Base-by-base conservation (phyloP, 768 basidiomycete species). In the Calocybe indica region DNA sequence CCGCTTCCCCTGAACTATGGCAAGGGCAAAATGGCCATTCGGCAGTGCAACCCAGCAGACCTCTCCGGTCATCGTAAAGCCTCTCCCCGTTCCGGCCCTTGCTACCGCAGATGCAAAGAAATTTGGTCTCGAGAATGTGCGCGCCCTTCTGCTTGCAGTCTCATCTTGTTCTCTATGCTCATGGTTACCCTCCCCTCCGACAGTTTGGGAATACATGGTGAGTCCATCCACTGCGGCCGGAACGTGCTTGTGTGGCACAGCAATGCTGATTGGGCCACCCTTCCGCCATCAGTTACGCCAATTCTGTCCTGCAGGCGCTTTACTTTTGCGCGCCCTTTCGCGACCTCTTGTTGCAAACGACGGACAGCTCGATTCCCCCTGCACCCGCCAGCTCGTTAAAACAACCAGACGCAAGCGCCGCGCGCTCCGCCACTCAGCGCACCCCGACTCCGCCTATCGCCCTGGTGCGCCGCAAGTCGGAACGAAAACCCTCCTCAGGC, bases 131-230 rank as follows among this genome's bases (percentile, higher is more conserved):
- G 95, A 96, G 75, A 98, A 98, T 65, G 92, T 94, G 64, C 60
- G 92, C 79, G 13, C 14, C 39, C 36, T 39, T 42, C 28, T 22
- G 4, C 45, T n/a, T 40, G 40, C 44, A 10, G 51, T 29, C 5
- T 43, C 30, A 33, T 36, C 13, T 40, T 14, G 9, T 43, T 32
- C 49, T 45, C 35, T 45, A 22, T 36, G 46, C 29, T 37, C n/a
- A 40, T 57, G 42, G 48, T 45, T 40, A 47, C 42, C 48, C 31
- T 13, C 41, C 40, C 28, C 36, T 13, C 45, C 13, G 42, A 6
- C 54, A 95, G 92, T 96, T 95, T 71, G 93, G 92, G 36, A 98
- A 97, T 64, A 98, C 92, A 40, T 98, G 94, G 92, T 92, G 54
- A 57, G 75, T 37, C 12, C 22, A 15, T n/a, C 36, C 28, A 14